These are phyloP conservation scores for Penicillium sp. DNA, from an alignment of 2,329 filamentous ascomycete genomes.

Conservation along the genomic window DNA sequence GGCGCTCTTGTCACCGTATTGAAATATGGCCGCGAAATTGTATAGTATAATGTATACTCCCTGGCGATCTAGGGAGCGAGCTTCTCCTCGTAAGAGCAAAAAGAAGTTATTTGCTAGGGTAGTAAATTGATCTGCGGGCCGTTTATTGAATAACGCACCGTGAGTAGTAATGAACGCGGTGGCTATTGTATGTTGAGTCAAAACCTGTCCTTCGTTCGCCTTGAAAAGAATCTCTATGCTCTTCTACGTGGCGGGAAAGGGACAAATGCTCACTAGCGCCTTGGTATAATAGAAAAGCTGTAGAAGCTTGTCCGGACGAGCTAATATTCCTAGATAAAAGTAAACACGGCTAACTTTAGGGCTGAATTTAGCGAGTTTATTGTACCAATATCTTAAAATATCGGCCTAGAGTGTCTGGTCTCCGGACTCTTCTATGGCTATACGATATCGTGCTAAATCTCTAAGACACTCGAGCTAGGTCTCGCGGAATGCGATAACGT, in stretches of 20 bases:
- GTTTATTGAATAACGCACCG: slow-evolving; percentile 50
- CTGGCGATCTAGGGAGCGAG: slow-evolving; percentile 53
- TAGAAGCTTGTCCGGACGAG: slow-evolving; percentile 58
- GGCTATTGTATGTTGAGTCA: slow-evolving; percentile 42
- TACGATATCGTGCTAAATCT: slow-evolving; percentile 79
- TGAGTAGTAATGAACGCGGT: slow-evolving; percentile 57
- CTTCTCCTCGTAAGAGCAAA: slow-evolving; percentile 49
- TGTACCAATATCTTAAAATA: slow-evolving; percentile 82
- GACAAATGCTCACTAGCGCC: slow-evolving; percentile 56
- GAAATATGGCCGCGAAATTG: slow-evolving; percentile 58
- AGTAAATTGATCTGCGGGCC: slow-evolving; percentile 42
- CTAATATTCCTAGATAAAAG: slow-evolving; percentile 76
- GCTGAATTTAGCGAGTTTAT: slow-evolving; percentile 73
- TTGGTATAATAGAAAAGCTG: slow-evolving; percentile 63
- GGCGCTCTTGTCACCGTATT: slow-evolving; percentile 52
- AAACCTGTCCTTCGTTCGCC: slow-evolving; percentile 46
- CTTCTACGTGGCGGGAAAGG: slow-evolving; percentile 59
- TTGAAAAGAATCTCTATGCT: slow-evolving; percentile 59
- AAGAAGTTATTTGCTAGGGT: slow-evolving; percentile 45
- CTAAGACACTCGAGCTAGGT: slow-evolving; percentile 95
- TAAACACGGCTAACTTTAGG: slow-evolving; percentile 78
- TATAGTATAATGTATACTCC: slow-evolving; percentile 56
- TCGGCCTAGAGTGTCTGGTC: slow-evolving; percentile 80
- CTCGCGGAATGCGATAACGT: slow-evolving; percentile 76
- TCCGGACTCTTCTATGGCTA: slow-evolving; percentile 88